A percentile compares a stretch with the other conserved stretches of the same genome.
Conservation (phyloP, 768 basidiomycete genomes). For the Podaxis sp. region DNA sequence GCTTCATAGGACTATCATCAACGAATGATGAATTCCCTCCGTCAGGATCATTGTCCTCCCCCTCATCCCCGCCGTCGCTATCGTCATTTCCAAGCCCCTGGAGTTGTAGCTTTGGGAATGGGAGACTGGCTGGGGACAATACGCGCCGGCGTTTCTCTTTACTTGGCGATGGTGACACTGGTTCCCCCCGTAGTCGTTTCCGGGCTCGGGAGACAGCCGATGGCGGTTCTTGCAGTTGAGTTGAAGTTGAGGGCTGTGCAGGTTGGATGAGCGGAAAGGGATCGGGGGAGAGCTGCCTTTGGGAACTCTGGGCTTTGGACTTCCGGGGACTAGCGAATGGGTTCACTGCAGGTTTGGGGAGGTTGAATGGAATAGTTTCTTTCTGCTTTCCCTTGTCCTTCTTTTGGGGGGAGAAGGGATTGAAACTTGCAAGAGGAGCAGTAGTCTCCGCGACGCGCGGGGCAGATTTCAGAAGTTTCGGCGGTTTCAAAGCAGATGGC, state of each 20-base stretch:
- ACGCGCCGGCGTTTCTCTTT: constrained; percentile 73
- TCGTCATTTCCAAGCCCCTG: constrained; percentile 22
- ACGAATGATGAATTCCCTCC: constrained; percentile 51
- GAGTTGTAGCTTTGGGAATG: constrained; percentile 34
- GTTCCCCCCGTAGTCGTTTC: constrained; percentile 80
- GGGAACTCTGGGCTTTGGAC: constrained; percentile 27
- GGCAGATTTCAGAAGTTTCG: constrained; percentile 42
- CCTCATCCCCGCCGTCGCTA: constrained; percentile 32
- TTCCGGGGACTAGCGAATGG: constrained; percentile 45
- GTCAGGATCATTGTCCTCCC: constrained; percentile 31
- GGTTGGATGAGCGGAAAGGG: constrained; percentile 38
- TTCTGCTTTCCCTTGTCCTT: constrained; percentile 48
- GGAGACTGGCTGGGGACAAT: constrained; percentile 37
- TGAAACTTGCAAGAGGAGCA: constrained; percentile 55
- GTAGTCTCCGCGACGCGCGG: constrained; percentile 53
- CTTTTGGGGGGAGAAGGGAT: constrained; percentile 82
- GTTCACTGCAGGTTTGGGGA: constrained; percentile 33
- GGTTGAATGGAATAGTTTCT: constrained; percentile 11
- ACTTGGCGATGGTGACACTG: constrained; percentile 79
- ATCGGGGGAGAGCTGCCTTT: constrained; percentile 30
- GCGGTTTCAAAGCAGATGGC: constrained; percentile 28
- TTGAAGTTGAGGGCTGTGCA: constrained; percentile 19
- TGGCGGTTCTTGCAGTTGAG: constrained; percentile 25
- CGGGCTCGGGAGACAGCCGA: constrained; percentile 66
- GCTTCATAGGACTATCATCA: constrained; percentile 72